A percentile compares a stretch with the other conserved stretches of the same genome.
phyloP scores from a whole-genome alignment of 805 yeast genomes.

The Hemisphaericaspora nanyangensis region DNA sequence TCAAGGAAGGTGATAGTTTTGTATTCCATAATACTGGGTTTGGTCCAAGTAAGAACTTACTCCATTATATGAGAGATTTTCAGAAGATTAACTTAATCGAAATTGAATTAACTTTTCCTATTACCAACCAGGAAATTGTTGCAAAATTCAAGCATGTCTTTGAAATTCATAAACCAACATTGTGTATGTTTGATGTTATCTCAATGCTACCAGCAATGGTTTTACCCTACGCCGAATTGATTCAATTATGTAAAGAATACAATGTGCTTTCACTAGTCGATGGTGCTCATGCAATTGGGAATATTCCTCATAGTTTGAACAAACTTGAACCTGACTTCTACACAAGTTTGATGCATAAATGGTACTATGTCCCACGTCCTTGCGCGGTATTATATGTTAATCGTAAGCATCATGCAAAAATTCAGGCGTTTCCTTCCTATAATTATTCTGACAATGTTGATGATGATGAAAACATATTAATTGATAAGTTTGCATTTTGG shows the following conservation, averaged over 20 bases:
- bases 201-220: constrained; percentile 61
- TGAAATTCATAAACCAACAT: constrained; percentile 19
- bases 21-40: constrained; percentile 48
- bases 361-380: constrained; percentile 58
- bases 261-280: constrained; percentile 56
- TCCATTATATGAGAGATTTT: constrained; percentile 34
- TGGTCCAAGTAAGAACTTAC: constrained; percentile 51
- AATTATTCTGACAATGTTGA: constrained; percentile 26
- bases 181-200: constrained; percentile 55
- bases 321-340: constrained; percentile 55
- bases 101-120: constrained; percentile 41
- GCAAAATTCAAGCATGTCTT: constrained; percentile 18
- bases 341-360: constrained; percentile 63
- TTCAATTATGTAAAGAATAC: constrained; percentile 41
- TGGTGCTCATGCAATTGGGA: constrained; percentile 71
- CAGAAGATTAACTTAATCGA: constrained; percentile 28
- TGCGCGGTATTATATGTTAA: constrained; percentile 58
- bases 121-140: constrained; percentile 32
- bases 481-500: constrained; percentile 46
- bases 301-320: constrained; percentile 35
- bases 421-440: constrained; percentile 59
- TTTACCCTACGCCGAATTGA: constrained; percentile 52
- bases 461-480: constrained; percentile 25
- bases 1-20: constrained; percentile 48
- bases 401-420: constrained; percentile 41